A percentile compares a stretch with the other conserved stretches of the same genome.
Conservation (phyloP, 2,329 filamentous ascomycete species). For the Pseudocercospora eumusae region DNA sequence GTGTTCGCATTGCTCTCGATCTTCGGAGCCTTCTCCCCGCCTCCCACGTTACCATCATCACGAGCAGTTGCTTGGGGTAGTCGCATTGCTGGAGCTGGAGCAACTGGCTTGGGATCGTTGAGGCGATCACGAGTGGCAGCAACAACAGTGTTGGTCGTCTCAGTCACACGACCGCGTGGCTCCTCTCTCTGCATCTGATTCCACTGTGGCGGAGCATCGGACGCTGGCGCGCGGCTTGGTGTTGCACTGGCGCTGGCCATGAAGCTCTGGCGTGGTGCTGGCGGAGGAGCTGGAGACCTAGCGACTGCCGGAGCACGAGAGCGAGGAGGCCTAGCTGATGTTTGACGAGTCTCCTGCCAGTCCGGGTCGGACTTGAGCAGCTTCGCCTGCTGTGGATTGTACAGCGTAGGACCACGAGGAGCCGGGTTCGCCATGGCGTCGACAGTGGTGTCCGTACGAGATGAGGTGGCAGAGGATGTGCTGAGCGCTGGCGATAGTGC, state of each 20-base stretch:
- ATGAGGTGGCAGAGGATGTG: not conserved
- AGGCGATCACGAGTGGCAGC: not conserved
- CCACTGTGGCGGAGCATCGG: not conserved
- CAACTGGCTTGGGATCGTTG: not conserved
- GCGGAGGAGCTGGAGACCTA: not conserved
- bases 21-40: not conserved
- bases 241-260: not conserved
- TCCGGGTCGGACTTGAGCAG: constrained; percentile 1
- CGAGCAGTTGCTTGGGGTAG: not conserved
- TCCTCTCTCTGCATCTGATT: not conserved
- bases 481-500: not conserved
- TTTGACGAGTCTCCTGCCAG: not conserved
- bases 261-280: not conserved
- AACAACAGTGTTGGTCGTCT: not conserved
- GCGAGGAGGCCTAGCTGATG: not conserved
- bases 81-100: not conserved
- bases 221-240: not conserved
- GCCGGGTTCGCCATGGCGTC: not conserved
- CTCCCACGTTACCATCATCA: not conserved
- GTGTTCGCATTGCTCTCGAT: not conserved
- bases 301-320: not conserved
- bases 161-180: not conserved
- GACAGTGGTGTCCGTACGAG: not conserved
- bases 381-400: constrained; percentile 8
- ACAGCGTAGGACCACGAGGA: not conserved